These are phyloP conservation scores for Neurospora africana DNA, from an alignment of 495 filamentous ascomycete species.

Conservation along the genomic window DNA sequence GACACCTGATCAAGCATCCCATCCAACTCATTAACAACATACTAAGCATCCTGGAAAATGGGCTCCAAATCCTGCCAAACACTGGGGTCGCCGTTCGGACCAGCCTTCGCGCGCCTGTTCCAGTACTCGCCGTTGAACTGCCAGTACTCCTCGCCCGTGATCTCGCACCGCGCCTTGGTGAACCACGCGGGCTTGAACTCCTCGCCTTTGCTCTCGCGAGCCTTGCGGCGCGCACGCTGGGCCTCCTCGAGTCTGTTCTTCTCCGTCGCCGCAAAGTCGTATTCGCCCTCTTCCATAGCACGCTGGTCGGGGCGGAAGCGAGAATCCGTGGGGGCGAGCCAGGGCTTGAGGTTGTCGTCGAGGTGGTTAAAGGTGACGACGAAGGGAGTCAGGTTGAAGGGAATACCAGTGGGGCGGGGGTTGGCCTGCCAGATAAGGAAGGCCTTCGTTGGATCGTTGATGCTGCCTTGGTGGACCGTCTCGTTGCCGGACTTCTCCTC, in stretches of 20 bases:
- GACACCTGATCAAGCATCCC: background rate
- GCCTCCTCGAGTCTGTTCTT: constrained; percentile 95
- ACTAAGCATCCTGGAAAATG: constrained; percentile 22
- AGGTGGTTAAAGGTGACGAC: constrained; percentile 87
- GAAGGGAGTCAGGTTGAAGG: constrained; percentile 96
- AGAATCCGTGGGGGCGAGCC: constrained; percentile 86
- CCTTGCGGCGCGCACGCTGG: constrained; percentile 66
- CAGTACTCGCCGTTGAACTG: constrained; percentile 81
- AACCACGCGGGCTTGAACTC: constrained; percentile 86
- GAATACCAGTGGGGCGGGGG: constrained; percentile 67
- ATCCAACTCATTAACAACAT: background rate
- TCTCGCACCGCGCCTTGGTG: constrained; percentile 51
- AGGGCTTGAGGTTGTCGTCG: constrained; percentile 58
- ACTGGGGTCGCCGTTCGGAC: constrained; percentile 27
- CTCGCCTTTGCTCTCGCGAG: constrained; percentile 64
- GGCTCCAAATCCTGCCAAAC: constrained; percentile 42
- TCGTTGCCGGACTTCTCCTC: constrained; percentile 43
- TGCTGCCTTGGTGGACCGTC: constrained; percentile 28
- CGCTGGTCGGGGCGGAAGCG: constrained; percentile 85
- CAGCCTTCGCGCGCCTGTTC: constrained; percentile 52
- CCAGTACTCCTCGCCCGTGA: constrained; percentile 90
- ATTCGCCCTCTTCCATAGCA: constrained; percentile 97
- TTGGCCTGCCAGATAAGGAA: constrained; percentile 91
- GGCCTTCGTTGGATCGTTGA: constrained; percentile 52
- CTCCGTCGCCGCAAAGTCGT: constrained; percentile 83